phyloP scores from a whole-genome alignment of 2,329 filamentous ascomycete species.

The Aspergillus fischeri region DNA sequence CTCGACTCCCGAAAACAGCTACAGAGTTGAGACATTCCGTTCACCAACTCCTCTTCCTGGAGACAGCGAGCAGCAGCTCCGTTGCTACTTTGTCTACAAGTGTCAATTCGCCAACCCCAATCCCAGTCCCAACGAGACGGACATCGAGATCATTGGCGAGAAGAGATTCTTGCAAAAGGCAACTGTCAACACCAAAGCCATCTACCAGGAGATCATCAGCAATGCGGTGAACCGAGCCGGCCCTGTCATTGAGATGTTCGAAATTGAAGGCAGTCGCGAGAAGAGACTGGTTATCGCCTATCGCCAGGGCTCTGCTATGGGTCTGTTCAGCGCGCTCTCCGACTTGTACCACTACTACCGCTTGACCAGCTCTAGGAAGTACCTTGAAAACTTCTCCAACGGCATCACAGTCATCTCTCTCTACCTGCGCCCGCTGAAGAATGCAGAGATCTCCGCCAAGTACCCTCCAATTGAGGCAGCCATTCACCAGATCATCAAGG shows the following conservation, averaged over 20 bases:
- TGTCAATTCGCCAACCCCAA: conserved; percentile 79
- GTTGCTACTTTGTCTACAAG: conserved; percentile 99
- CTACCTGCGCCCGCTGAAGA: conserved; percentile 73
- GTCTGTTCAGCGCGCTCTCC: conserved; percentile 90
- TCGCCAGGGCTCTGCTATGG: conserved; percentile 84
- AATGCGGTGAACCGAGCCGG: conserved; percentile 79
- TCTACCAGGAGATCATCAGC: conserved; percentile 92
- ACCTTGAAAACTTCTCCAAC: conserved; percentile 98
- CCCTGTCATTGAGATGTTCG: conserved; percentile 96
- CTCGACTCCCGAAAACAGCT: conserved; percentile 66
- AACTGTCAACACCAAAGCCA: conserved; percentile 88
- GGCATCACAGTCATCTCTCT: conserved; percentile 96
- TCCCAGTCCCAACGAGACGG: conserved; percentile 72
- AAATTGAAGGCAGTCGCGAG: conserved; percentile 85
- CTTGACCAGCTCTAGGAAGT: conserved; percentile 92
- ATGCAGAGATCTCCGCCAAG: conserved; percentile 51
- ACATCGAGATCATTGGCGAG: conserved; percentile 87
- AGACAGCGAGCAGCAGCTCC: conserved; percentile 73
- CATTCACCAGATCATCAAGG: conserved; percentile 98
- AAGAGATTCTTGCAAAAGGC: conserved; percentile 93
- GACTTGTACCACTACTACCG: conserved; percentile 99
- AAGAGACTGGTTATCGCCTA: conserved; percentile 94
- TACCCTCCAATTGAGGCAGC: conserved; percentile 85
- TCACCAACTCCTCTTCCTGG: conserved; percentile 76
- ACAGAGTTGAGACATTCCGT: conserved; percentile 95